Evolutionary conservation across 345 rosid species (phyloP), one percentile per base, ranked within the genome.

Genomic region (Citrus cavaleriei): DNA sequence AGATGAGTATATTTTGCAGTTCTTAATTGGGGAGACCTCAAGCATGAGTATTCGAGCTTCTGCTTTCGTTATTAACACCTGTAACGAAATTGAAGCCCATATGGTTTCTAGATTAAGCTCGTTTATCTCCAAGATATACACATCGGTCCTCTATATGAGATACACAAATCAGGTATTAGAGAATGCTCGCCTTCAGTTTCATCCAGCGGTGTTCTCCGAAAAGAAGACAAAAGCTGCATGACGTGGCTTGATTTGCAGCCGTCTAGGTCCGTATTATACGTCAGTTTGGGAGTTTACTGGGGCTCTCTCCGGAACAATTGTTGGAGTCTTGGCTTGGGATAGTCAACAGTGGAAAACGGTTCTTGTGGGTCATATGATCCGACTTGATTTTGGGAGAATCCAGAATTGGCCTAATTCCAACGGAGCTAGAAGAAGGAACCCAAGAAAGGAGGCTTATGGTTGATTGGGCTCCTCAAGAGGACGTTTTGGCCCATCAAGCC

Each of bases 101-200:
- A 32, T 81, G 6, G 72, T 86, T 4, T 46, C 83, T 10, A 72
- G 67, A 58, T 67, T 87, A 5, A 38, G 49, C 9, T 75, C 79
- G 30, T 18, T 54, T 0, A 58, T 61, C 55, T 42, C 81, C 12
- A 83, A 79, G 27, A 68, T 76, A 37, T 85, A 83, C 77, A 51
- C 81, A 75, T 87, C 16, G 87, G 85, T 27, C 90, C 87, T 3
- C 27, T 87, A 7, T 87, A 83, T 34, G 70, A 27, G 40, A 83
- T 76, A 25, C 30, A 57, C 8, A 73, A 66, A 7, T 22, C 76
- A 10, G 72, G 69, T 68, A 58, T 60, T 3, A 51, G 51, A 10
- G 63, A 38, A 4, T 12, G 34, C 4, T 12, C 34, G 28, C 0
- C 75, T 10, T 62, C 55, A 62, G 83, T 46, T 79, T 89, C 87